These are phyloP conservation scores for Diospyros kaki DNA, from an alignment of 148 eudicot species.

Conservation along the genomic window DNA sequence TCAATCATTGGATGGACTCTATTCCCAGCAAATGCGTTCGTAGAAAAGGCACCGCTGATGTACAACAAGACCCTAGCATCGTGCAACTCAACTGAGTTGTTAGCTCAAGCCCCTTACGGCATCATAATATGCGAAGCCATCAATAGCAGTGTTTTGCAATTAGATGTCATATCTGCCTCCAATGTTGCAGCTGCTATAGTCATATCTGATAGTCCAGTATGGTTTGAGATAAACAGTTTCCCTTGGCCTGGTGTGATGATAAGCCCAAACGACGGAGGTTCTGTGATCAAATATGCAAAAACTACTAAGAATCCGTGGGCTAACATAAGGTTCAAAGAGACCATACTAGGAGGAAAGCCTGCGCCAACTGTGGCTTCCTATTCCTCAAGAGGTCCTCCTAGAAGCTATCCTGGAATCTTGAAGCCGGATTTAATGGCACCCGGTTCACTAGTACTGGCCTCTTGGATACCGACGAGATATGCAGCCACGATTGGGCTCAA, in stretches of 20 bases:
- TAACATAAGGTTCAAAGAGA: no score
- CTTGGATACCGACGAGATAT: not conserved
- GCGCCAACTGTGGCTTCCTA: no score
- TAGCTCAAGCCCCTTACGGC: constrained; percentile 7
- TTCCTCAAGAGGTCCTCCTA: no score
- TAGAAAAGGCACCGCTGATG: not conserved
- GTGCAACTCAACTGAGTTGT: constrained; percentile 12
- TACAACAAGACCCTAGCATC: constrained; percentile 4
- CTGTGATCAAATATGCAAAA: not conserved
- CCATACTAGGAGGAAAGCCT: no score
- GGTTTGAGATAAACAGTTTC: not conserved
- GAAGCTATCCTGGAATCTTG: no score
- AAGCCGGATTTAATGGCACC: no score
- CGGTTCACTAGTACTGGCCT: no score
- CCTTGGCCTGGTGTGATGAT: constrained; percentile 1
- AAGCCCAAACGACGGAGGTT: not conserved
- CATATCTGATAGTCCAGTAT: not conserved
- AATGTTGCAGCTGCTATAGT: constrained; percentile 1
- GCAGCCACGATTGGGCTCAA: not conserved
- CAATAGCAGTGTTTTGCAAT: not conserved
- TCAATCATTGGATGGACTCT: constrained; percentile 5
- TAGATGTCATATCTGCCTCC: not conserved
- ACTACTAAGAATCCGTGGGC: not conserved
- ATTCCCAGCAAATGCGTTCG: not conserved
- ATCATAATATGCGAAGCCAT: constrained; percentile 6